Conservation (phyloP, 345 rosid genomes). For the Microthlaspi erraticum region DNA sequence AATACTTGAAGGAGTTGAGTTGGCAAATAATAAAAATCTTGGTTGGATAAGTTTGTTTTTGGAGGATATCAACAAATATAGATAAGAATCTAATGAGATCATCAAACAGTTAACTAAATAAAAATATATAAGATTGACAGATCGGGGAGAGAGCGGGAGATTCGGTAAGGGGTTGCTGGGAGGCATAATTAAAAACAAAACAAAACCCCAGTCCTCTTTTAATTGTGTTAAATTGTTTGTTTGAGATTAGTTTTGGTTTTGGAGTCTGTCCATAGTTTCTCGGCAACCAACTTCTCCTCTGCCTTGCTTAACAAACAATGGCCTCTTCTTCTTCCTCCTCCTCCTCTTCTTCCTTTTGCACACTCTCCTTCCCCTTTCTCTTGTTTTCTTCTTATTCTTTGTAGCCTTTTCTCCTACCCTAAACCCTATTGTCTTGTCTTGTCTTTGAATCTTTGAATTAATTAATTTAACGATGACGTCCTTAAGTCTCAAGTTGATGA, state of each 20-base stretch:
- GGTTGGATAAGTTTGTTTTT: slow-evolving; percentile 6
- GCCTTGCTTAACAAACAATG: slow-evolving; percentile 29
- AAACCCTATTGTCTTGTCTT: not conserved
- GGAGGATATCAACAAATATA: slow-evolving; percentile 19
- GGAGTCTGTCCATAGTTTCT: slow-evolving; percentile 19
- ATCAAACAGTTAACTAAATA: slow-evolving; percentile 25
- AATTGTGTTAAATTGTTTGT: not conserved
- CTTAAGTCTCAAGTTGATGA: no score
- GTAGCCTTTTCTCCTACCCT: slow-evolving; percentile 22
- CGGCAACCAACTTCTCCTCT: slow-evolving; percentile 38
- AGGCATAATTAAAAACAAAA: not conserved
- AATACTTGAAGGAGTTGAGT: not conserved
- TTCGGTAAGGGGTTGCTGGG: slow-evolving; percentile 24
- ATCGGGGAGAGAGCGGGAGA: slow-evolving; percentile 10
- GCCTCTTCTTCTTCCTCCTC: slow-evolving; percentile 14
- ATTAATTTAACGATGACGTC: slow-evolving; percentile 5
- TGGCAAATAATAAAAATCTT: not conserved
- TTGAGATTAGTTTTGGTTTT: slow-evolving; percentile 37
- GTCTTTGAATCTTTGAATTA: no score
- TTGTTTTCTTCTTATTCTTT: slow-evolving; percentile 43
- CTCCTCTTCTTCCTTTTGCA: slow-evolving; percentile 34
- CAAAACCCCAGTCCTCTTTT: no score
- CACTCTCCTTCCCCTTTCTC: slow-evolving; percentile 42
- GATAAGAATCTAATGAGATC: slow-evolving; percentile 14
- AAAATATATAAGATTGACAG: not conserved